Evolutionary conservation across 2,329 filamentous ascomycete genomes (phyloP).

Genomic region (Clarireedia homoeocarpa): DNA sequence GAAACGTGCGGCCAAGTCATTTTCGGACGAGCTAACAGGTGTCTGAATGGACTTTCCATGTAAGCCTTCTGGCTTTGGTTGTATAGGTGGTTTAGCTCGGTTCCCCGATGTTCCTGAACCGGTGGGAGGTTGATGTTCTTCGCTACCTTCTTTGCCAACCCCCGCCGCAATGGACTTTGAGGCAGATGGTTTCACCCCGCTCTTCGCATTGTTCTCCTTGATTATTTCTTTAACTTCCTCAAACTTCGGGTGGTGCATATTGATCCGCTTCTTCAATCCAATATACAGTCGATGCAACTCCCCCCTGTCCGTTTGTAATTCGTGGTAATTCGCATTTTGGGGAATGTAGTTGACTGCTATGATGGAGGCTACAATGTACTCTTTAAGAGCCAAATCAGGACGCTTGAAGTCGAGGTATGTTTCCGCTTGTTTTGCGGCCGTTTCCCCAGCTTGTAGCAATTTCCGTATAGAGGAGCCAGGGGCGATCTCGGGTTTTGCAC

Average conservation of each 20-base stretch:
- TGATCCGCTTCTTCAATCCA: conserved; percentile 43
- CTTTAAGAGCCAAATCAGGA: conserved; percentile 69
- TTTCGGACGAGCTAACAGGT: conserved; percentile 22
- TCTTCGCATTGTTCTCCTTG: conserved; percentile 54
- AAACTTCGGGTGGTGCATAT: conserved; percentile 41
- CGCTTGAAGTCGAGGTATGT: conserved; percentile 54
- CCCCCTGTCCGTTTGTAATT: conserved; percentile 48
- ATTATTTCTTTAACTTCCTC: conserved; percentile 51
- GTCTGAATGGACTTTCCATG: conserved; percentile 45
- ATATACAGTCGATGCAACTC: conserved; percentile 42
- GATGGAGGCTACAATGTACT: conserved; percentile 76
- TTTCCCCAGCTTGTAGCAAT: conserved; percentile 45
- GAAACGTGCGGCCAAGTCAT: conserved; percentile 50
- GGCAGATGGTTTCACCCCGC: conserved; percentile 38
- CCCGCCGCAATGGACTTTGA: neutral
- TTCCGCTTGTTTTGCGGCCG: conserved; percentile 50
- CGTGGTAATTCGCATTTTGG: conserved; percentile 64
- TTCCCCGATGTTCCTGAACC: neutral
- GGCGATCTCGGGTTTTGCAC: conserved; percentile 27
- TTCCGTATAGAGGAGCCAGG: conserved; percentile 40
- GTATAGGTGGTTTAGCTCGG: conserved; percentile 35
- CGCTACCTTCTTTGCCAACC: conserved; percentile 12
- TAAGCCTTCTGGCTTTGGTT: conserved; percentile 60
- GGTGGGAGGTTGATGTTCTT: neutral
- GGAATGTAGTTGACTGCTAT: conserved; percentile 72